Conservation (phyloP, 768 basidiomycete genomes). For the Macrolepiota fuliginosa region DNA sequence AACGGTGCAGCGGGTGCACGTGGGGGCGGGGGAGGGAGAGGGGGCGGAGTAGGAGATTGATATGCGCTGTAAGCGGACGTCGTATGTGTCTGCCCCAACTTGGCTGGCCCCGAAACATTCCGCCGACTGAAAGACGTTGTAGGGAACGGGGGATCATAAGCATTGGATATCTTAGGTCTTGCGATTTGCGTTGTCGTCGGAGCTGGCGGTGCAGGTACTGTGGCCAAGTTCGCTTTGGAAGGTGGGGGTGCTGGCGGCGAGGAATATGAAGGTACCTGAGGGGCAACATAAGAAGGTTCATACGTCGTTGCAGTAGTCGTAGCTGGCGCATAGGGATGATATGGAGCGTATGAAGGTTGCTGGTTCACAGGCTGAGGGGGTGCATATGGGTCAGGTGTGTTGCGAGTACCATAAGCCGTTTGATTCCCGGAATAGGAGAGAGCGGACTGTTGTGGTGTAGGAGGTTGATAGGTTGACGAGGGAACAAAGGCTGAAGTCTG, state of each 20-base stretch:
- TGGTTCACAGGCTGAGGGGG: slow-evolving; percentile 7
- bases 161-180: slow-evolving; percentile 65
- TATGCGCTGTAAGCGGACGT: slow-evolving; percentile 20
- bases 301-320: slow-evolving; percentile 1
- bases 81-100: neutral
- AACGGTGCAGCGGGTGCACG: neutral
- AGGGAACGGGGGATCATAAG: slow-evolving; percentile 76
- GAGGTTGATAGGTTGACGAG: slow-evolving; percentile 8
- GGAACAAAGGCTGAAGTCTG: slow-evolving; percentile 20
- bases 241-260: slow-evolving; percentile 18
- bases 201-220: slow-evolving; percentile 20
- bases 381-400: slow-evolving; percentile 18
- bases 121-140: slow-evolving; percentile 28
- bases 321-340: slow-evolving; percentile 8
- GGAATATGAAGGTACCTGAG: slow-evolving; percentile 26
- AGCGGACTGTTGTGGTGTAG: neutral
- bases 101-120: slow-evolving; percentile 10
- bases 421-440: slow-evolving; percentile 2
- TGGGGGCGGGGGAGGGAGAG: slow-evolving; percentile 6
- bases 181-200: slow-evolving; percentile 39
- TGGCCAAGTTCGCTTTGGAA: slow-evolving; percentile 7
- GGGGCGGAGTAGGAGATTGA: slow-evolving; percentile 15
- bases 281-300: slow-evolving; percentile 11
- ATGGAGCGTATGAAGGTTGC: neutral
- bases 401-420: slow-evolving; percentile 9